Evolutionary conservation across 2,329 filamentous ascomycete genomes (phyloP), one percentile per base, ranked within the genome.

Genomic region (Trichoderma breve): DNA sequence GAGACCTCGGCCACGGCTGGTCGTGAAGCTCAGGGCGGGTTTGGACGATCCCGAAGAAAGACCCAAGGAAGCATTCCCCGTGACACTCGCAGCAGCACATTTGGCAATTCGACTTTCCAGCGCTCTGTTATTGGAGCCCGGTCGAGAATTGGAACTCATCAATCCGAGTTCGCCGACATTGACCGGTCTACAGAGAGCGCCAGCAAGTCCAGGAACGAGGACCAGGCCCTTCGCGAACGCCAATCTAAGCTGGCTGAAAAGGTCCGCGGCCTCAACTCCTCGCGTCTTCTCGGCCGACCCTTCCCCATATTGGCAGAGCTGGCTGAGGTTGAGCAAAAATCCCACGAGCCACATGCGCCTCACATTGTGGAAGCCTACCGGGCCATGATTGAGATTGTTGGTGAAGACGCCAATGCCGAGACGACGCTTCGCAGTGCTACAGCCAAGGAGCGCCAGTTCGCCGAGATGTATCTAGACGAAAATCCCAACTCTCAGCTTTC

Each of bases 81-180:
- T 28, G 77, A 79, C 79, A 91, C 90, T 39, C 86, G 89, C 53
- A 79, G 75, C 74, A 83, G 81, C 73, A 77, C 82, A 24, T 75
- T 89, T 71, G 87, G 87, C 69, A 85, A 85, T 71, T 93, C 93
- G 14, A 89, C 86, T 66, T 85, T 97, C 77, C 91, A 92, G 72
- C 93, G 91, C 76, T 97, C 95, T 11, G 92, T 98, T 69, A 96
- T 98, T 79, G 95, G 95, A 61, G 90, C 91, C 30, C 90, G 94
- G 14, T 91, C 88, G 76, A 87, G 88, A 73, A 89, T 92, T 72
- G 90, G 91, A 36, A 83, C 87, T 18, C 89, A 94, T 74, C 83
- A 88, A 68, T 79, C 87, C 36, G 87, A 90, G 71, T 94, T 95
- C 77, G 87, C 90, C 18, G 92, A 95, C 75, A 85, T 92, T 11